Conservation (phyloP, 169 alveolate species). For the Fabrea salina region DNA sequence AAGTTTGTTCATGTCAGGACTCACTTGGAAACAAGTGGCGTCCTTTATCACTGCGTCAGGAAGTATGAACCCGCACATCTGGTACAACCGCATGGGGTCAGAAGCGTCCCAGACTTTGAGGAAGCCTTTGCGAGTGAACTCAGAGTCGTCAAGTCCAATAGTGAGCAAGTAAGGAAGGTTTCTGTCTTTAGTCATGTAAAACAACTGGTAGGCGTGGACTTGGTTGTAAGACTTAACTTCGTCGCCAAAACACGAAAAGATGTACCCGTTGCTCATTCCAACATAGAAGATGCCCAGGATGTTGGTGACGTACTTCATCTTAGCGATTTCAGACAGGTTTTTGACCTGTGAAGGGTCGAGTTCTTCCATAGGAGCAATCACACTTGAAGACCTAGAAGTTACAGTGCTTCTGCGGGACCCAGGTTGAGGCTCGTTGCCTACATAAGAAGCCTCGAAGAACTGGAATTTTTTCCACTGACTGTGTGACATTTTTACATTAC, state of each 20-base stretch:
- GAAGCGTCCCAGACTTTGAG: conserved; percentile 36
- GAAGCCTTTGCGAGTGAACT: neutral
- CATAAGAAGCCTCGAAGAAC: conserved; percentile 3
- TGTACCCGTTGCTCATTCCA: neutral
- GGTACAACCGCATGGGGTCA: neutral
- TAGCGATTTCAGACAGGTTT: neutral
- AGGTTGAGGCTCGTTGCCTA: neutral
- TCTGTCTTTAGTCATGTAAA: neutral
- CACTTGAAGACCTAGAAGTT: no score
- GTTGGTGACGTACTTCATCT: neutral
- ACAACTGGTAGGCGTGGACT: neutral
- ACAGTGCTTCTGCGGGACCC: neutral
- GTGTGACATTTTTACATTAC: conserved; percentile 34
- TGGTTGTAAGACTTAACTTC: neutral
- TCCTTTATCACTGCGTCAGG: conserved; percentile 7
- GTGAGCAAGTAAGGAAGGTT: conserved; percentile 5
- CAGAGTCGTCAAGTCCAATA: conserved; percentile 31
- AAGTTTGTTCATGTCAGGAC: conserved; percentile 19
- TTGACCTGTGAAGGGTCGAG: no score
- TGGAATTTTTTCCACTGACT: conserved; percentile 24
- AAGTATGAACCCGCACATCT: conserved; percentile 1
- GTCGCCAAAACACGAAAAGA: neutral
- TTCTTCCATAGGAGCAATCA: no score
- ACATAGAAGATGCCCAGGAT: no score
- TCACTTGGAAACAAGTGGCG: conserved; percentile 12